A percentile compares a stretch with the other conserved stretches of the same genome.
Conservation (phyloP, 306 rosid species). For the Fragaria vesca region DNA sequence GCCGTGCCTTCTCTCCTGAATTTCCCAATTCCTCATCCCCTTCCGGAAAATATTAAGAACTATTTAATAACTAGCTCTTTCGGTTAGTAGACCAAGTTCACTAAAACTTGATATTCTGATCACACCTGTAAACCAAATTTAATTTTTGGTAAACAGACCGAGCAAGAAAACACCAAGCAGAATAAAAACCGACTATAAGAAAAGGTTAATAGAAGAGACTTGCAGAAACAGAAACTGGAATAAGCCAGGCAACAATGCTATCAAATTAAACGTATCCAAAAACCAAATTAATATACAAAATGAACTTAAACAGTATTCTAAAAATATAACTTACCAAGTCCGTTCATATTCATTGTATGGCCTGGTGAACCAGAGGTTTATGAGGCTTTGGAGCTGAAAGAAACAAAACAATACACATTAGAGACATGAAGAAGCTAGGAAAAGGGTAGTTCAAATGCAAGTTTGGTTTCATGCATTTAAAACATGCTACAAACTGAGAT, state of each 20-base stretch:
- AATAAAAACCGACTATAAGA: not conserved
- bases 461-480: not conserved
- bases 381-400: slow-evolving; percentile 95
- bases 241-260: not conserved
- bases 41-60: not conserved
- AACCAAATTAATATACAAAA: not conserved
- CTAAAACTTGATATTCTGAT: not conserved
- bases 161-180: not conserved
- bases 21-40: not conserved
- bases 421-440: not conserved
- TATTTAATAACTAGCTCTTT: not conserved
- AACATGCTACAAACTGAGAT: not conserved
- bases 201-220: not conserved
- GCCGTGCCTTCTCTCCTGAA: not conserved
- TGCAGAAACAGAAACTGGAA: not conserved
- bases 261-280: not conserved
- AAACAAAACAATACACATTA: slow-evolving; percentile 17
- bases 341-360: slow-evolving; percentile 24
- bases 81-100: not conserved
- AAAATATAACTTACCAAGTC: not conserved
- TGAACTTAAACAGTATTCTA: not conserved
- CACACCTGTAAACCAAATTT: not conserved
- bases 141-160: not conserved
- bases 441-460: not conserved
- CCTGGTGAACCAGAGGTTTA: slow-evolving; percentile 44